These are phyloP conservation scores for Westerdykella aurantiaca DNA, from an alignment of 2,329 filamentous ascomycete species.

Conservation along the genomic window DNA sequence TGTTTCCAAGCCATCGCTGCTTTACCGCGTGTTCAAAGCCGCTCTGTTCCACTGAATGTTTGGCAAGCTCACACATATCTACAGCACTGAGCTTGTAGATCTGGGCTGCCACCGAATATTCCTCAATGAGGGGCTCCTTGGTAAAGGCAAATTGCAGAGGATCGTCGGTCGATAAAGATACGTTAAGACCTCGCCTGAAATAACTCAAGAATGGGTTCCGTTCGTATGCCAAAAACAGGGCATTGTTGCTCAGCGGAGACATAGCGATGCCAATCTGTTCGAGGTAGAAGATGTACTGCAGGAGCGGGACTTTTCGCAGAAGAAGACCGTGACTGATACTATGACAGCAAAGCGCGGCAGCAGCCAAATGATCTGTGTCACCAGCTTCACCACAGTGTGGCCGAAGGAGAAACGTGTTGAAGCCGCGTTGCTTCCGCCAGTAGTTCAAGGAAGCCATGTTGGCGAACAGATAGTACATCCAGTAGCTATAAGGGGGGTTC, in stretches of 20 bases:
- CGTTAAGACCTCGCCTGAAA: conserved; percentile 89
- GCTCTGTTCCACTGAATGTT: conserved; percentile 91
- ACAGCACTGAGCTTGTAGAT: conserved; percentile 97
- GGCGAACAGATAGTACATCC: conserved; percentile 95
- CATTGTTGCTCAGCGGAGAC: conserved; percentile 98
- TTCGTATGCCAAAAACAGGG: conserved; percentile 91
- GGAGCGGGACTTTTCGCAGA: conserved; percentile 83
- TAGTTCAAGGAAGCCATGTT: conserved; percentile 90
- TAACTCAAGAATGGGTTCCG: conserved; percentile 94
- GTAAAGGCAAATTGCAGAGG: conserved; percentile 97
- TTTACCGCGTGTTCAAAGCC: conserved; percentile 89
- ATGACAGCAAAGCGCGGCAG: conserved; percentile 85
- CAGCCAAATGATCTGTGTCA: conserved; percentile 91
- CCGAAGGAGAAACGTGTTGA: conserved; percentile 89
- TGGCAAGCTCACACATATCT: conserved; percentile 97
- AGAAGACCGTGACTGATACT: conserved; percentile 94
- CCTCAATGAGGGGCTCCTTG: conserved; percentile 95
- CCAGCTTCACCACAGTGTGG: conserved; percentile 96
- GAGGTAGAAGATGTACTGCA: conserved; percentile 97
- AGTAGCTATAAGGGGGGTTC: conserved; percentile 97
- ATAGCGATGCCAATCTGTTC: conserved; percentile 98
- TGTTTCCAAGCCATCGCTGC: conserved; percentile 79
- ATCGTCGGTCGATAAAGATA: conserved; percentile 93
- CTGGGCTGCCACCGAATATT: conserved; percentile 95
- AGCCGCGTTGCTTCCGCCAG: conserved; percentile 83